Conservation (phyloP, 2,329 filamentous ascomycete genomes). For the Neonectria magnoliae region DNA sequence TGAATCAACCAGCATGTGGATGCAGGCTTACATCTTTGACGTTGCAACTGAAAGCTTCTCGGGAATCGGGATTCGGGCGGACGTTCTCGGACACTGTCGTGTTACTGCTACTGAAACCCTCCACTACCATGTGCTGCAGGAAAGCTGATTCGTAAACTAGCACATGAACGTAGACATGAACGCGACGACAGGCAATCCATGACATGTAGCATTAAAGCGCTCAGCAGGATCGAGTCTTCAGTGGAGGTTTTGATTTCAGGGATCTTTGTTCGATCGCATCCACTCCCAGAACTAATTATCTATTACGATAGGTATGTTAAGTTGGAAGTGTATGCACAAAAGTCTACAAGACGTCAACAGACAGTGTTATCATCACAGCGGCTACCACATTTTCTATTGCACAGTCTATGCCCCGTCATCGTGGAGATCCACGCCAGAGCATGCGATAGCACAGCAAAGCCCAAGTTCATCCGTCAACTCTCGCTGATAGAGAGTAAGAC, state of each 20-base stretch:
- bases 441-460: background rate
- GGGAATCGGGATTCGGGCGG: conserved; percentile 5
- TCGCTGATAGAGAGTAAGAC: background rate
- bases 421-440: too few relatives aligned
- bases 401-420: too few relatives aligned
- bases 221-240: background rate
- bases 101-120: background rate
- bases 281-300: background rate
- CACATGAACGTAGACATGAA: background rate
- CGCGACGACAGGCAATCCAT: background rate
- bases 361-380: too few relatives aligned
- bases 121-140: conserved; percentile 3
- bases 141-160: background rate
- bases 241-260: background rate
- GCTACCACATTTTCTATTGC: background rate
- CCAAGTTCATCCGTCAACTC: background rate
- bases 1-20: background rate
- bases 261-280: background rate
- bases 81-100: background rate
- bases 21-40: background rate
- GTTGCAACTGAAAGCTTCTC: background rate
- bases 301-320: background rate
- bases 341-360: too few relatives aligned
- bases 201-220: background rate
- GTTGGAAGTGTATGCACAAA: too few relatives aligned